A percentile compares a stretch with the other conserved stretches of the same genome.
phyloP scores from a whole-genome alignment of 176 grass and related monocot genomes.

The Tuctoria greenei region DNA sequence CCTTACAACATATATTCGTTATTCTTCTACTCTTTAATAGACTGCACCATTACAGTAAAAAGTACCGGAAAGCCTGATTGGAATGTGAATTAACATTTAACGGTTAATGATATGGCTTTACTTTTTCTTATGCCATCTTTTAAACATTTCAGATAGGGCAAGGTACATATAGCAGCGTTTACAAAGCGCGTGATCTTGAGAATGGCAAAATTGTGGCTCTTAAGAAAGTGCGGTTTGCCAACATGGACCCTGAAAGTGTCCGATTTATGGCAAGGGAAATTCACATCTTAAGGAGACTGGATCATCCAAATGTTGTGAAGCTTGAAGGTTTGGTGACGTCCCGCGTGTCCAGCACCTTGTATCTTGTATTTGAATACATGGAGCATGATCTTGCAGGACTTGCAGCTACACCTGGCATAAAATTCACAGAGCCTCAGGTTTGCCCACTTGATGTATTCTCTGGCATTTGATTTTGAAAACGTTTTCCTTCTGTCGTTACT shows the following conservation, averaged over 20 bases:
- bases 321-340: slow-evolving; percentile 97
- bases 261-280: slow-evolving; percentile 99
- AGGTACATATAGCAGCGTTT: slow-evolving; percentile 97
- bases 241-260: slow-evolving; percentile 92
- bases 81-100: not conserved
- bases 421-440: slow-evolving; percentile 94
- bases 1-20: not conserved
- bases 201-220: slow-evolving; percentile 91
- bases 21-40: not conserved
- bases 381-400: slow-evolving; percentile 93
- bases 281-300: slow-evolving; percentile 88
- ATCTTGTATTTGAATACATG: slow-evolving; percentile 99
- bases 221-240: slow-evolving; percentile 96
- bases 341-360: slow-evolving; percentile 84
- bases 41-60: too few relatives aligned
- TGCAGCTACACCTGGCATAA: slow-evolving; percentile 81
- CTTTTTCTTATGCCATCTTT: slow-evolving; percentile 20
- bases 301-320: slow-evolving; percentile 92
- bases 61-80: too few relatives aligned
- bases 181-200: slow-evolving; percentile 92
- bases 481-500: not conserved
- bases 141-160: slow-evolving; percentile 86
- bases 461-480: slow-evolving; percentile 18
- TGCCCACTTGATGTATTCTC: slow-evolving; percentile 23
- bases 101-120: not conserved